Conservation (phyloP, 495 filamentous ascomycete genomes). For the Neurospora sp. region DNA sequence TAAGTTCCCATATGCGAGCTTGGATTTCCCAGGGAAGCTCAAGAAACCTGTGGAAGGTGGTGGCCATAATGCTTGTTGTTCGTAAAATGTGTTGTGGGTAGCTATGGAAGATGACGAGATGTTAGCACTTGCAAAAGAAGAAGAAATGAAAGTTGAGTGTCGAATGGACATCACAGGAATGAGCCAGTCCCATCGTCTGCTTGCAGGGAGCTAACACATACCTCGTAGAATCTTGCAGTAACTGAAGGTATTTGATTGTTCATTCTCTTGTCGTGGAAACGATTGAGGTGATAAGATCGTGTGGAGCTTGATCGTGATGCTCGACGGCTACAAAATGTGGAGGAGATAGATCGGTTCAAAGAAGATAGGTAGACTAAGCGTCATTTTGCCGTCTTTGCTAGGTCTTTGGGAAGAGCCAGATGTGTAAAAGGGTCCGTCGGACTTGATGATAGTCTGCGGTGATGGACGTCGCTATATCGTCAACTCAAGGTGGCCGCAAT, state of each 20-base stretch:
- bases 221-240: neutral
- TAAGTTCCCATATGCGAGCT: neutral
- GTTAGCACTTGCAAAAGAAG: neutral
- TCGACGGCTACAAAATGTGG: neutral
- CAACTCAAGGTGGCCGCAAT: too few species aligned
- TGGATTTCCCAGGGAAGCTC: neutral
- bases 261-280: neutral
- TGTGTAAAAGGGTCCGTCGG: neutral
- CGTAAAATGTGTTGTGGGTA: neutral
- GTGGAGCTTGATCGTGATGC: neutral
- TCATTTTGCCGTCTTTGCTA: neutral
- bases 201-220: neutral
- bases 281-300: neutral
- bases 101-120: neutral
- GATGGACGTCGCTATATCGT: too few species aligned
- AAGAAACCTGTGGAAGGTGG: neutral
- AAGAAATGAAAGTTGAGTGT: neutral
- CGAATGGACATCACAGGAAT: neutral
- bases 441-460: too few species aligned
- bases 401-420: neutral
- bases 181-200: neutral
- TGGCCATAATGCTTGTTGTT: neutral
- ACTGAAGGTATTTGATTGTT: neutral
- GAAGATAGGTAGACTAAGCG: neutral
- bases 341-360: neutral